Conservation (phyloP, 768 basidiomycete species). For the Tylopilus plumbeoviolaceoides region DNA sequence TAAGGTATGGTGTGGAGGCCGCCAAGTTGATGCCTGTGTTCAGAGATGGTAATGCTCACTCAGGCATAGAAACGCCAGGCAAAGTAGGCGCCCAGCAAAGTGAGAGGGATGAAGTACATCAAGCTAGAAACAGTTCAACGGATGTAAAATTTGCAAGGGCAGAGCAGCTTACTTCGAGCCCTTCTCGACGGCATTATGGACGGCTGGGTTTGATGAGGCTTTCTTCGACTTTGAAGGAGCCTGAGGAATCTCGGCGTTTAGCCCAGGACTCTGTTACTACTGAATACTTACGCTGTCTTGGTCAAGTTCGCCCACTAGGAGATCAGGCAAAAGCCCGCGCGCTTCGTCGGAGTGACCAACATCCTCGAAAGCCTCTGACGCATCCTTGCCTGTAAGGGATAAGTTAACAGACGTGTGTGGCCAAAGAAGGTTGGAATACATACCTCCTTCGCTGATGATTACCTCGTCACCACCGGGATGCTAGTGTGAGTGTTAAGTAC, state of each 20-base stretch:
- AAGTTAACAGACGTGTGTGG: not conserved
- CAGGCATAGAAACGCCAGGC: conserved; percentile 73
- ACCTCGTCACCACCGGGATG: conserved; percentile 99
- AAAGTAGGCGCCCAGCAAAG: conserved; percentile 78
- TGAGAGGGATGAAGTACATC: conserved; percentile 84
- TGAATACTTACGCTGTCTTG: conserved; percentile 51
- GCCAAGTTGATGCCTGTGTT: not conserved
- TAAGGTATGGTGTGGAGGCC: conserved; percentile 9
- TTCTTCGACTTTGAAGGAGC: conserved; percentile 50
- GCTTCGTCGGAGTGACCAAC: conserved; percentile 99
- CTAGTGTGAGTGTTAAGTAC: conserved; percentile 36
- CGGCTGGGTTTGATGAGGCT: conserved; percentile 37
- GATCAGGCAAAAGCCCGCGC: conserved; percentile 70
- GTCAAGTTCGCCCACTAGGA: conserved; percentile 83
- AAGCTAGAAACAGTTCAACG: conserved; percentile 37
- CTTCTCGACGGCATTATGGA: conserved; percentile 50
- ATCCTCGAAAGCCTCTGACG: conserved; percentile 98
- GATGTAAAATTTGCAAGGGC: not conserved
- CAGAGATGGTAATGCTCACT: not conserved
- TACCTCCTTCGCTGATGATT: conserved; percentile 86
- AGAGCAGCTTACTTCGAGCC: conserved; percentile 58
- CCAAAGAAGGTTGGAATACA: conserved; percentile 33
- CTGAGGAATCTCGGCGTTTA: conserved; percentile 30
- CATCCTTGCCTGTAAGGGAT: conserved; percentile 70
- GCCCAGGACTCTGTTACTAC: not conserved